Conservation (phyloP, 768 basidiomycete species). For the Tephrocybe sp. region DNA sequence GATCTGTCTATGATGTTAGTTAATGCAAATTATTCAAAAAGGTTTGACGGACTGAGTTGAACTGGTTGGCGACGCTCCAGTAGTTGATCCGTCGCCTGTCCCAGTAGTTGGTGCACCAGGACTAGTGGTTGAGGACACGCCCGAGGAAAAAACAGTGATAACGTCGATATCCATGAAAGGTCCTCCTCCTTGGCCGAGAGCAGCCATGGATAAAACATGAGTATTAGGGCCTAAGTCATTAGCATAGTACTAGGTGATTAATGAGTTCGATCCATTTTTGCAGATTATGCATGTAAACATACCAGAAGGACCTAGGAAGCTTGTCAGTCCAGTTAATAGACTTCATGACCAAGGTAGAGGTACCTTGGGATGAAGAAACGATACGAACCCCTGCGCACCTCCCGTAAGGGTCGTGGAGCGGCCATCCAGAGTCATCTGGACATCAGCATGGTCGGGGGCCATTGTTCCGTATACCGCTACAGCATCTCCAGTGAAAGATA, state of each 20-base stretch:
- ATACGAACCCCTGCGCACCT: conserved; percentile 33
- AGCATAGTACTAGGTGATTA: conserved; percentile 36
- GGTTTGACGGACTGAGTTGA: conserved; percentile 1
- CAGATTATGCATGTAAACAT: conserved; percentile 4
- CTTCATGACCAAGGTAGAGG: background rate
- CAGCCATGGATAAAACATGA: conserved; percentile 40
- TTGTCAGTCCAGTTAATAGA: background rate
- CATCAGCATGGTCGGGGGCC: conserved; percentile 49
- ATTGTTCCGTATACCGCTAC: conserved; percentile 55
- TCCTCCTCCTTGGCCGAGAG: conserved; percentile 27
- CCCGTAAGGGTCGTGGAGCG: conserved; percentile 29
- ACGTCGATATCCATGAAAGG: conserved; percentile 47
- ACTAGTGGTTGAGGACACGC: background rate
- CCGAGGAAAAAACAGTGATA: conserved; percentile 35
- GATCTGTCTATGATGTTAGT: background rate
- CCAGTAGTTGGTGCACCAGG: background rate
- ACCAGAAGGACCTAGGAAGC: conserved; percentile 33
- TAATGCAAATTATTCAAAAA: background rate
- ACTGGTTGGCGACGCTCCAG: background rate
- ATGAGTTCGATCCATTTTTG: background rate
- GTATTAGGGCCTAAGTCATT: conserved; percentile 35
- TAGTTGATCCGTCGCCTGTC: background rate
- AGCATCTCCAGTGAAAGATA: conserved; percentile 50
- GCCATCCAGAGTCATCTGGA: conserved; percentile 47
- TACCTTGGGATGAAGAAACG: conserved; percentile 30